Base-by-base conservation (phyloP, 2,329 filamentous ascomycete genomes). In the Torrubiellomyces zombiae region DNA sequence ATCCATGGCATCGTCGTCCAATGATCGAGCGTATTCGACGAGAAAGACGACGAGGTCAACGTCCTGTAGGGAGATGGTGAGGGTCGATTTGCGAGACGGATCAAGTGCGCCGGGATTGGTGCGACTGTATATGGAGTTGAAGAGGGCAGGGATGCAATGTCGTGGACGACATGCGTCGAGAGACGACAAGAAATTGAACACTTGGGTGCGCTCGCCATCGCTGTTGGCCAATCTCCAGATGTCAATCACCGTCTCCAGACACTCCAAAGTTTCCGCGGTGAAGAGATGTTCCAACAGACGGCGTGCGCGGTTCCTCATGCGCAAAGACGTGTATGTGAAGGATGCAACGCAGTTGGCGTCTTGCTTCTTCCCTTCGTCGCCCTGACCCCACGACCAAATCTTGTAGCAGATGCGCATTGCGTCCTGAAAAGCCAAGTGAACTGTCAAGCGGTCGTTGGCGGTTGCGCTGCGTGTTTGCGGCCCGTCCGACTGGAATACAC, bases 1-100 rank as follows among this genome's bases (percentile, higher is more conserved):
- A 40, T 98, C 89, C 66, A 94, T 86, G 10, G 89, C 79, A 55
- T 98, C 89, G 40, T 98, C 89, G 42, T 98, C 89, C 9, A 95
- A 60, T 1, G 85, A 89, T 16, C 69, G 69, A 1, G 83, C 76
- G 48, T 98, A 98, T 33, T 89, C 79, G 6, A 93, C 79, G 21
- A 95, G 53, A 47, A 98, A 98, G 7, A 77, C 68, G 7, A 86
- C 80, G 8, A 98, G 58, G 40, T 94, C 85, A 1, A 70, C 67
- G 40, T 94, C 83, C 27, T 73, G 72, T 7, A 98, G 55, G 23
- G 80, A 75, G 11, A 89, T 79, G 0, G 86, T 92, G 45, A 95
- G 58, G 2, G 81, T 91, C 10, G 86, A 95, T 47, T 83, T 82
- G 23, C 83, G 69, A 10, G 69, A 66, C 3, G 76, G 66, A 21